These are phyloP conservation scores for Hypomyces perniciosus DNA, from an alignment of 2,329 filamentous ascomycete species.

Conservation along the genomic window DNA sequence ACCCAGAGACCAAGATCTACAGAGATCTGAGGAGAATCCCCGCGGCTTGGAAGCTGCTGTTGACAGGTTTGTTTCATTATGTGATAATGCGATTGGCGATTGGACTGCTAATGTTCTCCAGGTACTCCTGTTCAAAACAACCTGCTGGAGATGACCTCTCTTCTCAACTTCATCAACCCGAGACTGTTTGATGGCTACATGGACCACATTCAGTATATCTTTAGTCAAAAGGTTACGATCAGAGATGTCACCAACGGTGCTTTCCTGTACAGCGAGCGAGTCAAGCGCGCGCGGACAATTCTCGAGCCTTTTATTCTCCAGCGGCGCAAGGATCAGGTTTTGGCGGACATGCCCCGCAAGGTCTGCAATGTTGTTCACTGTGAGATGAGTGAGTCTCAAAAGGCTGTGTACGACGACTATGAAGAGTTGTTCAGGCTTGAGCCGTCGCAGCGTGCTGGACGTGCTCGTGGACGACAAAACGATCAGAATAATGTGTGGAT, in stretches of 20 bases:
- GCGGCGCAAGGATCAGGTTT: slow-evolving; percentile 85
- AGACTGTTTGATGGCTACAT: slow-evolving; percentile 70
- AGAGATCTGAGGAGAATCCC: slow-evolving; percentile 70
- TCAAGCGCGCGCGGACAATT: slow-evolving; percentile 81
- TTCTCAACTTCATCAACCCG: slow-evolving; percentile 92
- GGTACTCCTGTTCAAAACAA: slow-evolving; percentile 96
- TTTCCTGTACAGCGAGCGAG: slow-evolving; percentile 79
- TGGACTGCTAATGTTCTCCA: slow-evolving; percentile 35
- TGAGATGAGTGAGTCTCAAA: slow-evolving; percentile 67
- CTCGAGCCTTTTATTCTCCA: slow-evolving; percentile 92
- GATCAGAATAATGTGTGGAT: slow-evolving; percentile 72
- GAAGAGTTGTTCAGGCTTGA: slow-evolving; percentile 59
- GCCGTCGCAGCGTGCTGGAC: slow-evolving; percentile 47
- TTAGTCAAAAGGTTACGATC: slow-evolving; percentile 85
- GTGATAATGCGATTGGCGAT: neutral
- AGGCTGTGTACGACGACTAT: slow-evolving; percentile 62
- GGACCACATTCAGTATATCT: slow-evolving; percentile 77
- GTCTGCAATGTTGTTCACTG: slow-evolving; percentile 73
- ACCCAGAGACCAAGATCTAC: slow-evolving; percentile 76
- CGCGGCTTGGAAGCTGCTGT: slow-evolving; percentile 75
- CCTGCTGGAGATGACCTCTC: slow-evolving; percentile 80
- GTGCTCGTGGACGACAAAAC: slow-evolving; percentile 41
- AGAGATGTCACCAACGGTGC: slow-evolving; percentile 74
- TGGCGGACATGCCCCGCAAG: slow-evolving; percentile 78
- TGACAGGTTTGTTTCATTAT: slow-evolving; percentile 37